Evolutionary conservation across 2,329 filamentous ascomycete species (phyloP), one percentile per base, ranked within the genome.

Genomic region (Microdochium nivale): DNA sequence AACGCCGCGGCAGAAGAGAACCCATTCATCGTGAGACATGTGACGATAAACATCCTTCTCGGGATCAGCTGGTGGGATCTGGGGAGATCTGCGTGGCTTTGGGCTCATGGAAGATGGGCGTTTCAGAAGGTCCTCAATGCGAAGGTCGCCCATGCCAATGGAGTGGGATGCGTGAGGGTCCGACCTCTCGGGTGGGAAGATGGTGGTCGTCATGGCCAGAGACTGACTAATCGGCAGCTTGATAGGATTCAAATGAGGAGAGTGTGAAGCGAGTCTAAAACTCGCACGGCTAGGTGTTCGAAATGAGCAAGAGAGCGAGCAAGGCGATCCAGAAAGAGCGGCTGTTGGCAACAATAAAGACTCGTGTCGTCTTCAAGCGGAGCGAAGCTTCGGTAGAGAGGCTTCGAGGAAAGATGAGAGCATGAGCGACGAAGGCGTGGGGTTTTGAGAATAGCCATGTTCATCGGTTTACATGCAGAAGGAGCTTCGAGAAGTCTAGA

Each of bases 1-100:
- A 24, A 79, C 58, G 1, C 71, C 72, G n/a, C 68, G 68, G 21
- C 75, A 76, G 47, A 79, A 63, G 19, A 71, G 65, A 2, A 66
- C 59, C 75, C 75, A 76, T 55, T 79, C 76, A 3, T 63, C 53
- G 3, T 69, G 62, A 0, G 70, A 62, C 5, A 79, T 65, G 50
- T 73, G 70, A 30, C 74, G 68, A 54, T 73, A 62, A 19, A 19
- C 40, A 19, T 44, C 40, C 40, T 44, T 44, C 40, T 44, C 40
- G 16, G 40, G 40, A 24, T 44, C 40, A 3, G 40, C 40, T 13
- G 40, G 40, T 23, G 40, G 40, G 21, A 44, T 16, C 23, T 44
- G 40, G 8, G 40, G 40, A 19, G 40, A 44, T 23, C 23, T 44
- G 40, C 40, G 40, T 19, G 40, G 40, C 40, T 44, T 44, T 3